Conservation (phyloP, 2,329 filamentous ascomycete genomes). For the Xylariaceae sp. region DNA sequence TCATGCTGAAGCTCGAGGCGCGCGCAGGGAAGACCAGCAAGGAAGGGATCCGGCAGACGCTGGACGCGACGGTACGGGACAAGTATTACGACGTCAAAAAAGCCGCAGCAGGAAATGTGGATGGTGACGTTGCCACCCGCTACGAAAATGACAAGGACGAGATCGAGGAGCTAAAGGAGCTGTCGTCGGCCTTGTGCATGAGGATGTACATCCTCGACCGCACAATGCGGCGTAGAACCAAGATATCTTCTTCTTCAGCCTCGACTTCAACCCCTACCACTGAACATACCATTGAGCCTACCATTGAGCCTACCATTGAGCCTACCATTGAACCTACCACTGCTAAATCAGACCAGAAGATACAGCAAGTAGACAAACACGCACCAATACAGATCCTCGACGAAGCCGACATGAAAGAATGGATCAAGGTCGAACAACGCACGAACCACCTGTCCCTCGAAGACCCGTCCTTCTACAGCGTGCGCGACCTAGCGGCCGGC, state of each 20-base stretch:
- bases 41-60: conserved; percentile 25
- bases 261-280: not conserved
- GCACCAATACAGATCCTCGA: conserved; percentile 16
- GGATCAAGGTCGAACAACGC: conserved; percentile 18
- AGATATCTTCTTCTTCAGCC: not conserved
- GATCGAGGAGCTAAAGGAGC: conserved; percentile 19
- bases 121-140: not conserved
- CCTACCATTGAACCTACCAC: not conserved
- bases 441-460: conserved; percentile 13
- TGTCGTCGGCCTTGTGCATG: conserved; percentile 18
- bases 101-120: not conserved
- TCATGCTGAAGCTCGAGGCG: conserved; percentile 28
- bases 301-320: not conserved
- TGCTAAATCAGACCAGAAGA: too few relatives aligned
- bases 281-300: not conserved
- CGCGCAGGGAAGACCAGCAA: conserved; percentile 25
- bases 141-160: conserved; percentile 13
- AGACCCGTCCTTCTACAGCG: conserved; percentile 25
- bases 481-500: conserved; percentile 12
- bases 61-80: conserved; percentile 24
- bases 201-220: conserved; percentile 25
- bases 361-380: too few relatives aligned
- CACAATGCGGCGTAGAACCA: not conserved
- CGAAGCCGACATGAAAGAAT: conserved; percentile 19
- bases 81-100: conserved; percentile 4